These are phyloP conservation scores for Speleostelium caveatum DNA, from an alignment of 78 protist genomes.

Conservation along the genomic window DNA sequence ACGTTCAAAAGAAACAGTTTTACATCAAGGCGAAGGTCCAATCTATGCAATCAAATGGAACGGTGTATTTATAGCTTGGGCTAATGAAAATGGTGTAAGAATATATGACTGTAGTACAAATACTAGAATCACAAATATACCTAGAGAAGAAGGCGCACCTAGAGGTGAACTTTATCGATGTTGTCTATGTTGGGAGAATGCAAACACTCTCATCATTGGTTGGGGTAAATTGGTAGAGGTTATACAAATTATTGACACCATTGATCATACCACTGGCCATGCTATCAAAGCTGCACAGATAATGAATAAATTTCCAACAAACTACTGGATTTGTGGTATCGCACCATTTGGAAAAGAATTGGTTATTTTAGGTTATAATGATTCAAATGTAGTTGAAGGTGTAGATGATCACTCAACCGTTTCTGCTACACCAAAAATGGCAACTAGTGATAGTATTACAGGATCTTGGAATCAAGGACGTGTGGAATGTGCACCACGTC, in stretches of 20 bases:
- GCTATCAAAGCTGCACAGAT: conserved; percentile 50
- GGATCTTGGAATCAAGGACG: conserved; percentile 80
- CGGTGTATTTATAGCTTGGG: conserved; percentile 93
- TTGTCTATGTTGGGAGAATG: conserved; percentile 88
- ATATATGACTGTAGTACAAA: conserved; percentile 84
- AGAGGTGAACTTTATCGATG: conserved; percentile 85
- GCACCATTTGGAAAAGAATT: conserved; percentile 90
- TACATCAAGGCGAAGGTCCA: conserved; percentile 91
- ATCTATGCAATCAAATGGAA: conserved; percentile 89
- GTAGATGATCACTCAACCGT: neutral
- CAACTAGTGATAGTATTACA: conserved; percentile 2
- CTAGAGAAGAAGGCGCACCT: conserved; percentile 76
- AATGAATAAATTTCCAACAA: conserved; percentile 83
- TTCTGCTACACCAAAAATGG: conserved; percentile 59
- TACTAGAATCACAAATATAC: conserved; percentile 86
- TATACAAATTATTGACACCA: conserved; percentile 38
- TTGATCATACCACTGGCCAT: conserved; percentile 2
- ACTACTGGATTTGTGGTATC: conserved; percentile 86
- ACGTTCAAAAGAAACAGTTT: conserved; percentile 41
- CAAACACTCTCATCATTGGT: conserved; percentile 88
- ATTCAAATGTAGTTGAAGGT: conserved; percentile 36
- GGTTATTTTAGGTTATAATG: conserved; percentile 80
- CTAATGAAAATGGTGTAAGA: conserved; percentile 92
- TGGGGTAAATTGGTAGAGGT: conserved; percentile 91
- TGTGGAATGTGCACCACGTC: conserved; percentile 70